Percentiles rank a stretch among this genome's conserved stretches.
Conservation (phyloP, 139 green algal genomes). For the Volvox africanus region DNA sequence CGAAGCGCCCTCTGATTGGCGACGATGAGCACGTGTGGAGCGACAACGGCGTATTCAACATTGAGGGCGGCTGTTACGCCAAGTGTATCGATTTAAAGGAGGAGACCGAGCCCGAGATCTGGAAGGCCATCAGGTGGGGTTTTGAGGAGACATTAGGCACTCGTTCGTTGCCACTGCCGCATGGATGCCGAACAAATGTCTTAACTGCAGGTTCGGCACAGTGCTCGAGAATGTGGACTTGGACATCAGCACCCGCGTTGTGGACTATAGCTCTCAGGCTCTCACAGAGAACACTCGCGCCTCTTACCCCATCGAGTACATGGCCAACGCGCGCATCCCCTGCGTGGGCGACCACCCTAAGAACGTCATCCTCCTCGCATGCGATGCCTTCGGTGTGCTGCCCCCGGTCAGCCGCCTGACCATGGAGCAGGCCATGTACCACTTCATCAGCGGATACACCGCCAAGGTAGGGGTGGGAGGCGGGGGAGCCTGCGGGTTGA, state of each 20-base stretch:
- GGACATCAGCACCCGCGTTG: conserved; percentile 70
- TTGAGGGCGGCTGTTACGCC: conserved; percentile 97
- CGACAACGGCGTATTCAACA: conserved; percentile 91
- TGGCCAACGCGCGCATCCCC: conserved; percentile 92
- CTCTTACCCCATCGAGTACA: conserved; percentile 96
- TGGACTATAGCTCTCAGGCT: conserved; percentile 75
- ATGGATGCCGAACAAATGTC: no score
- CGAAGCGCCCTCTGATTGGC: conserved; percentile 85
- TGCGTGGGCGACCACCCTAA: conserved; percentile 91
- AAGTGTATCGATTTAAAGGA: conserved; percentile 85
- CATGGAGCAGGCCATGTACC: conserved; percentile 96
- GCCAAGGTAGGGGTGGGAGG: conserved; percentile 94
- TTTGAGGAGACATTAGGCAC: no score
- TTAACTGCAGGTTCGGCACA: conserved; percentile 72
- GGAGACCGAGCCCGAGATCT: conserved; percentile 93
- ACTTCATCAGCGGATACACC: conserved; percentile 98
- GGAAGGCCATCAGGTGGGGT: conserved; percentile 84
- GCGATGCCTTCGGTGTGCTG: conserved; percentile 94
- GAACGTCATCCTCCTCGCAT: conserved; percentile 83
- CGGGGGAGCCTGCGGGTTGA: conserved; percentile 53
- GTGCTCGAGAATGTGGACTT: conserved; percentile 96
- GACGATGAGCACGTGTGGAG: conserved; percentile 97
- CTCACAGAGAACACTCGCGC: conserved; percentile 88
- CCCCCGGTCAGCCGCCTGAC: conserved; percentile 89
- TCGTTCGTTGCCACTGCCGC: no score